Evolutionary conservation across 768 basidiomycete species (phyloP).

Genomic region (Harrya chromipes): DNA sequence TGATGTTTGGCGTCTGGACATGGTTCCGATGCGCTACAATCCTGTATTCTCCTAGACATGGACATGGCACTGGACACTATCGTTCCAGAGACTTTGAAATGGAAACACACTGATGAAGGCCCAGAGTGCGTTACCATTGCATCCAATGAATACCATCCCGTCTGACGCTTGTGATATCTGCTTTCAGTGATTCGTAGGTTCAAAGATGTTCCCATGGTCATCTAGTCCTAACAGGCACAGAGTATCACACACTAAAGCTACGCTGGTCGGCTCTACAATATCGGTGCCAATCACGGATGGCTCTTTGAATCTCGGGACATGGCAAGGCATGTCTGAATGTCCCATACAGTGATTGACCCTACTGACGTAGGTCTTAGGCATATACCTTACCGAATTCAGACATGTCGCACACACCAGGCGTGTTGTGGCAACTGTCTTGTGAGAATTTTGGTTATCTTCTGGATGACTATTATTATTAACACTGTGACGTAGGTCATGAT

Average conservation of each 20-base stretch:
- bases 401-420: conserved; percentile 60
- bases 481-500: conserved; percentile 6
- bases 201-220: neutral
- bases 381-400: conserved; percentile 86
- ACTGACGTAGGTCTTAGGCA: conserved; percentile 43
- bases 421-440: conserved; percentile 83
- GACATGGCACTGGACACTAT: conserved; percentile 89
- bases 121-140: conserved; percentile 57
- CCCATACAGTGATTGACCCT: neutral
- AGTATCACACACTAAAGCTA: conserved; percentile 88
- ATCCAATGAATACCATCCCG: neutral
- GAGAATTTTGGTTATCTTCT: conserved; percentile 22
- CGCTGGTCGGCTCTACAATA: conserved; percentile 79
- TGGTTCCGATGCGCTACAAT: conserved; percentile 28
- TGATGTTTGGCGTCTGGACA: conserved; percentile 15
- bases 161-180: conserved; percentile 6
- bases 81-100: conserved; percentile 78
- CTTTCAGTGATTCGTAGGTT: conserved; percentile 69
- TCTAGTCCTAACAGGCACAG: conserved; percentile 34
- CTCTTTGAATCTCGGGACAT: conserved; percentile 78
- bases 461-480: neutral
- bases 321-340: conserved; percentile 65
- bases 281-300: conserved; percentile 82
- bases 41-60: conserved; percentile 63
- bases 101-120: conserved; percentile 90